Evolutionary conservation across 257 asterid species (phyloP).

Genomic region (Jacaranda mimosifolia): DNA sequence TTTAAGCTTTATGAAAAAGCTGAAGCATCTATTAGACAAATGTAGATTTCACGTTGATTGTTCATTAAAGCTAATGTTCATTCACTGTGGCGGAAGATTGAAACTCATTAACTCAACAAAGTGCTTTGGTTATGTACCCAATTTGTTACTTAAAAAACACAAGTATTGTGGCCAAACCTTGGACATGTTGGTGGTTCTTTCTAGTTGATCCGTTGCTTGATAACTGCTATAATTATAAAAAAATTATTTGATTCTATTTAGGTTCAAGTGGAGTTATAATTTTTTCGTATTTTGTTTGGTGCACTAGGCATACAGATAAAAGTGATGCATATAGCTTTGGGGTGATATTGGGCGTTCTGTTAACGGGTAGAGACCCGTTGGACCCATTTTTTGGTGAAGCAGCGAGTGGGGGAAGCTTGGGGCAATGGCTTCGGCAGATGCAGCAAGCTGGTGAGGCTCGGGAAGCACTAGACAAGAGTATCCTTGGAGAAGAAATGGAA

Average conservation of each 20-base stretch:
- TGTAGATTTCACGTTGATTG: conserved; percentile 21
- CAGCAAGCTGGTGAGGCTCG: conserved; percentile 87
- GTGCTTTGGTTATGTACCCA: neutral
- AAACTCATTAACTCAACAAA: neutral
- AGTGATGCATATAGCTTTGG: conserved; percentile 97
- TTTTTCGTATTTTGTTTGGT: neutral
- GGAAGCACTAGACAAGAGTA: conserved; percentile 82
- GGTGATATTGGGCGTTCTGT: conserved; percentile 71
- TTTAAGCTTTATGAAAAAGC: conserved; percentile 39
- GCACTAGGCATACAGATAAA: conserved; percentile 81
- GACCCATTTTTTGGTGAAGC: conserved; percentile 71
- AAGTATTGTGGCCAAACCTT: too few species aligned
- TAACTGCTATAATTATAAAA: neutral
- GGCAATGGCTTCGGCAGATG: conserved; percentile 79
- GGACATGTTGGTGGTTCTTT: neutral
- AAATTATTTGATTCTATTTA: neutral
- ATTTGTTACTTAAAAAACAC: neutral
- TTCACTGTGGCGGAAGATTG: neutral
- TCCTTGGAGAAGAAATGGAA: conserved; percentile 79
- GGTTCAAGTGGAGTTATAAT: conserved; percentile 3
- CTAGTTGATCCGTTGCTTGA: neutral
- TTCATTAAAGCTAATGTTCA: conserved; percentile 17
- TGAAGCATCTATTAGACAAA: conserved; percentile 16
- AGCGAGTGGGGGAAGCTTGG: conserved; percentile 72
- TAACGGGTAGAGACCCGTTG: conserved; percentile 82